These are phyloP conservation scores for Chaetomiaceae sp. DNA, from an alignment of 2,329 filamentous ascomycete genomes.

Conservation along the genomic window DNA sequence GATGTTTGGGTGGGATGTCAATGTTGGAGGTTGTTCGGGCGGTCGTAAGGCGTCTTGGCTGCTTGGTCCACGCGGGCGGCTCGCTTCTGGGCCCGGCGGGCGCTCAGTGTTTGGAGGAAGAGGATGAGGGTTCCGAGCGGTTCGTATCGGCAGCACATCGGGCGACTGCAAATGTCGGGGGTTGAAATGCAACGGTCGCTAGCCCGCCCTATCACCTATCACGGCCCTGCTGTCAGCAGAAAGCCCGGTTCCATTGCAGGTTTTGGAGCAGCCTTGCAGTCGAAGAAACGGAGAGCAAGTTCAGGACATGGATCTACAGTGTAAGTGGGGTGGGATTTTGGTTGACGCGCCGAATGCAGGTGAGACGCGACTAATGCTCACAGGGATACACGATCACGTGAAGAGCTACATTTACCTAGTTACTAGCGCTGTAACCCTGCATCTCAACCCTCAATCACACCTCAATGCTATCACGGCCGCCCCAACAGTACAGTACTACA, in stretches of 20 bases:
- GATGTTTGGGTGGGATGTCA: not conserved
- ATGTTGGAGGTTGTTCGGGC: not conserved
- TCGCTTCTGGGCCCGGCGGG: slow-evolving; percentile 28
- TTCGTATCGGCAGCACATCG: slow-evolving; percentile 52
- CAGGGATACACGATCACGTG: slow-evolving; percentile 9
- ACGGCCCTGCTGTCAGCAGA: not conserved
- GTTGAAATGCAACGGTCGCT: not conserved
- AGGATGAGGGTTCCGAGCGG: slow-evolving; percentile 48
- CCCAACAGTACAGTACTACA: too few relatives aligned
- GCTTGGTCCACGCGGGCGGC: slow-evolving; percentile 4
- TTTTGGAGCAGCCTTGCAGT: not conserved
- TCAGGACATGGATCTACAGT: not conserved
- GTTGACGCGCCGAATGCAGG: not conserved
- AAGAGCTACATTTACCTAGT: not conserved
- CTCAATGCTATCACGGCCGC: too few relatives aligned
- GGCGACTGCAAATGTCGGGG: not conserved
- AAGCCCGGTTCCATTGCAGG: not conserved
- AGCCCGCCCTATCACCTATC: not conserved
- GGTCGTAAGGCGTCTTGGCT: not conserved
- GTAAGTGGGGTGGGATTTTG: not conserved
- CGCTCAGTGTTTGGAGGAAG: slow-evolving; percentile 39
- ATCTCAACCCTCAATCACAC: not conserved
- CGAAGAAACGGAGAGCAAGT: too few relatives aligned
- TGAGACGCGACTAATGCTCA: not conserved
- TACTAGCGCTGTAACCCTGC: not conserved